Evolutionary conservation across 2,329 filamentous ascomycete genomes (phyloP), one percentile per base, ranked within the genome.

Genomic region (Onygenales sp.): DNA sequence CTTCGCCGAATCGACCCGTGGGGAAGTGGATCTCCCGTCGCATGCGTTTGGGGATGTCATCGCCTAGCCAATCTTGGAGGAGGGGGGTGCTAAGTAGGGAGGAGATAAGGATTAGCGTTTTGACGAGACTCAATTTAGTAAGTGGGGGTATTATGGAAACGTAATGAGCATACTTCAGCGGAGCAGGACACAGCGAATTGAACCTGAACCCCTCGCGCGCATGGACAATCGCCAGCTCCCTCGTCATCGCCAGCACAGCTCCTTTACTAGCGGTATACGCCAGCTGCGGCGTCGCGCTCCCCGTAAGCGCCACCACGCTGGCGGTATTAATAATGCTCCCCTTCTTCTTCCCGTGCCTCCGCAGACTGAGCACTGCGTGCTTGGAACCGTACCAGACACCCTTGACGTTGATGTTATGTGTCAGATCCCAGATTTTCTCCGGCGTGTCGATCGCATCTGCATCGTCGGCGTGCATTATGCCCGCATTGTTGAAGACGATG

Each of bases 311-410:
- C 46, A 95, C 90, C 48, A 95, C 86, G 46, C 86, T 91, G 31
- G 89, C 90, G 2, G 89, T 95, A 78, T 95, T 95, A 79, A 95
- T 91, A 72, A 96, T 83, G 71, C 85, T 89, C 50, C 82, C 88
- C 62, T 79, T 82, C 44, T 76, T 81, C 82, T 96, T 96, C 53
- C 81, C 80, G 77, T 94, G 78, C 63, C 83, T 84, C 59, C 90
- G 85, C 63, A 96, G 78, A 44, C 87, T 82, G 50, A 92, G 77
- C 32, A 96, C 84, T 6, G 91, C 89, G 70, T 95, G 89, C 79
- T 95, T 96, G 80, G 84, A 86, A 56, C 91, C 91, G 69, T 83
- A 96, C 91, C 91, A 95, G n/a, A 96, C 91, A 43, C 91, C 91
- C 81, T 96, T 96, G 71, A 95, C 91, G 72, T 96, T 96, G 77